Evolutionary conservation across 306 rosid genomes (phyloP).

Genomic region (Medicago ruthenica): DNA sequence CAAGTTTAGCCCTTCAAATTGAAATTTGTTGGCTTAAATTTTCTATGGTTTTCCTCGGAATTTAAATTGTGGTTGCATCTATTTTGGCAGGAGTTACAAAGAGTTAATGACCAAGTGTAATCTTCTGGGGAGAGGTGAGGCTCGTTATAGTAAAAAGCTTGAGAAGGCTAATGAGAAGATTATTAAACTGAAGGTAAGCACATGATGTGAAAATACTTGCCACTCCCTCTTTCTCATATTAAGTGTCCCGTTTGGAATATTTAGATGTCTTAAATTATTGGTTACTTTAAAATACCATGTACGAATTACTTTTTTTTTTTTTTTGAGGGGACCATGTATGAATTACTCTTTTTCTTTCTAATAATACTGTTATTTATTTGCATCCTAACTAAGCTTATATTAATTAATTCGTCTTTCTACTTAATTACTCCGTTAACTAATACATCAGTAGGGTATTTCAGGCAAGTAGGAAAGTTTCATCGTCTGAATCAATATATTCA

Average conservation of each 20-base stretch:
- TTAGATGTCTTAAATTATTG: background rate
- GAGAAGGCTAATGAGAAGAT: slow-evolving; percentile 83
- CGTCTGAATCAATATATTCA: background rate
- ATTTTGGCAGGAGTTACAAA: slow-evolving; percentile 76
- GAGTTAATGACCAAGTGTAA: slow-evolving; percentile 89
- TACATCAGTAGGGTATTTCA: background rate
- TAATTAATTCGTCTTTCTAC: background rate
- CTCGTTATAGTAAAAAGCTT: slow-evolving; percentile 68
- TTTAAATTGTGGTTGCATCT: slow-evolving; percentile 34
- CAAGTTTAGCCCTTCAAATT: slow-evolving; percentile 26
- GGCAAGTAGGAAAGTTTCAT: background rate
- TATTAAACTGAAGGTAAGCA: slow-evolving; percentile 65
- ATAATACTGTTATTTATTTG: background rate
- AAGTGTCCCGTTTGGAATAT: background rate
- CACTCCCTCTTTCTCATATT: background rate
- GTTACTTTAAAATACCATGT: background rate
- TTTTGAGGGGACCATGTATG: background rate
- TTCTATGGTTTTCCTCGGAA: slow-evolving; percentile 25
- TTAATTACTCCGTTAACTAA: background rate
- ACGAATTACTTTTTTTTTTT: background rate
- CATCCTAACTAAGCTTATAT: background rate
- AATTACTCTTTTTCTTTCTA: background rate
- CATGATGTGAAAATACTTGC: slow-evolving; percentile 28
- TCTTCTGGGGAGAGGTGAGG: slow-evolving; percentile 75
- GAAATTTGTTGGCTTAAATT: slow-evolving; percentile 17